A percentile compares a stretch with the other conserved stretches of the same genome.
phyloP scores from a whole-genome alignment of 805 yeast species.

The Jamesozyma rosinii region DNA sequence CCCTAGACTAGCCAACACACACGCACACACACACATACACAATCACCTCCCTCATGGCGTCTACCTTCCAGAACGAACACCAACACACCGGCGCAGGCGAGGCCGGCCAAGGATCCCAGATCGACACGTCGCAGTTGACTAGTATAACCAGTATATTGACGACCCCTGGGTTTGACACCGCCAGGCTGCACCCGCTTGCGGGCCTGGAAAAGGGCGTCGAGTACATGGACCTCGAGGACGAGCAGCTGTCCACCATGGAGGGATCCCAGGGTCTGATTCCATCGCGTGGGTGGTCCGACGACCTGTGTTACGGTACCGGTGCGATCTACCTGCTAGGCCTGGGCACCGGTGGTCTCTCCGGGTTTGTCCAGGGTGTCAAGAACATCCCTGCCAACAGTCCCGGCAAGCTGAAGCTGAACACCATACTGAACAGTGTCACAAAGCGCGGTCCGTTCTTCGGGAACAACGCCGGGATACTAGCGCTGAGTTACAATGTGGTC shows the following conservation, averaged over 20 bases:
- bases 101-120: neutral
- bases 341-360: constrained; percentile 83
- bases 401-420: constrained; percentile 75
- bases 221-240: constrained; percentile 82
- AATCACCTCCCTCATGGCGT: too few species aligned
- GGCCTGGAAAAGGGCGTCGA: constrained; percentile 86
- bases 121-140: constrained; percentile 22
- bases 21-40: too few species aligned
- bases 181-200: constrained; percentile 81
- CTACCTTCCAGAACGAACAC: neutral
- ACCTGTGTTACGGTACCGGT: constrained; percentile 96
- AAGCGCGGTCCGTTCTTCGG: constrained; percentile 95
- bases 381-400: constrained; percentile 70
- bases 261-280: constrained; percentile 89
- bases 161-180: constrained; percentile 53
- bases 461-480: constrained; percentile 89
- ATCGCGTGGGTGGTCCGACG: constrained; percentile 96
- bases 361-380: constrained; percentile 76
- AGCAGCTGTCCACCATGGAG: constrained; percentile 61
- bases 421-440: constrained; percentile 83
- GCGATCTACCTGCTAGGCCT: constrained; percentile 80
- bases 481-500: constrained; percentile 76
- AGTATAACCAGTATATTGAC: constrained; percentile 56
- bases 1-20: too few species aligned
- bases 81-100: neutral